Conservation (phyloP, 345 rosid species). For the Citrus reticulata region DNA sequence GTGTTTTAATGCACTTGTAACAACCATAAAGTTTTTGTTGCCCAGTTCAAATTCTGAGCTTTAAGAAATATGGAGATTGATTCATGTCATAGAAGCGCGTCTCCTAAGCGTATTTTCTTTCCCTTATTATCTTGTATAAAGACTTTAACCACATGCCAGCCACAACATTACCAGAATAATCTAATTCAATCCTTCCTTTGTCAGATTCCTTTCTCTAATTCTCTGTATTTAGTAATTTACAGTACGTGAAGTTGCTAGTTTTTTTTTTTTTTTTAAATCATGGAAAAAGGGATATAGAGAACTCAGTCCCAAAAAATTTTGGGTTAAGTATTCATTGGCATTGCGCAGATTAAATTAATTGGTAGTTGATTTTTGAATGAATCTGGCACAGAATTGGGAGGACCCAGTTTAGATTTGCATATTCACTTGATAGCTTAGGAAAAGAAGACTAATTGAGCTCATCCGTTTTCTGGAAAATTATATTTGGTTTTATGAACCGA, state of each 20-base stretch:
- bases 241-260: neutral
- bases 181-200: neutral
- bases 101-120: neutral
- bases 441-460: too few species aligned
- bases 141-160: neutral
- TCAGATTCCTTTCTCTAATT: neutral
- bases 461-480: too few species aligned
- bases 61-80: neutral
- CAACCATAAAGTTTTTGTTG: neutral
- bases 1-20: neutral
- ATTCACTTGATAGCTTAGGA: neutral
- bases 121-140: neutral
- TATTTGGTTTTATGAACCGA: too few species aligned
- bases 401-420: neutral
- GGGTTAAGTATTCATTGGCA: neutral
- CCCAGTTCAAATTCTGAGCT: neutral
- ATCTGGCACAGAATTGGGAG: neutral
- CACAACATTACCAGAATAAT: neutral
- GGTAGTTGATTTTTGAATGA: neutral
- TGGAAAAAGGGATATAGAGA: neutral
- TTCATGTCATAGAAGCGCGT: neutral
- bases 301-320: neutral
- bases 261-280: too few species aligned
- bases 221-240: neutral
- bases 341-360: neutral